phyloP scores from a whole-genome alignment of 1,139 yeast genomes.

The Yarrowia galli region DNA sequence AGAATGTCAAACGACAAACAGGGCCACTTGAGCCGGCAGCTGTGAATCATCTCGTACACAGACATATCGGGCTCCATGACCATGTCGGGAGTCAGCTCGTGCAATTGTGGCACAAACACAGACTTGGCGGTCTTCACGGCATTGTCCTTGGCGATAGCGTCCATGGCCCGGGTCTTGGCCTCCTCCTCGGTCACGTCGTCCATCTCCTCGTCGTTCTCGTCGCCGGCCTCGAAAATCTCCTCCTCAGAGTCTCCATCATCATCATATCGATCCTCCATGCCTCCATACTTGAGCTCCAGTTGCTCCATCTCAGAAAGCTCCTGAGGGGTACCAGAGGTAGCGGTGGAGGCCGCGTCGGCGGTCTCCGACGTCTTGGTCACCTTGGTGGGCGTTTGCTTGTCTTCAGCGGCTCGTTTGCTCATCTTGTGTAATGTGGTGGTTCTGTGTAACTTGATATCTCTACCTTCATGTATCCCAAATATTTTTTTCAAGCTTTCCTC shows the following conservation, averaged over 20 bases:
- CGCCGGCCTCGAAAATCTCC: slow-evolving; percentile 54
- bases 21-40: slow-evolving; percentile 96
- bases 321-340: slow-evolving; percentile 5
- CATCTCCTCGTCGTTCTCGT: slow-evolving; percentile 67
- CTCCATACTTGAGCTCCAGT: slow-evolving; percentile 57
- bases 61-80: slow-evolving; percentile 95
- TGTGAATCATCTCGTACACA: slow-evolving; percentile 95
- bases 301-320: slow-evolving; percentile 38
- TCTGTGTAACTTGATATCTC: neutral
- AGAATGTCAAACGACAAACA: slow-evolving; percentile 88
- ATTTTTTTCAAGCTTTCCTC: slow-evolving; percentile 9
- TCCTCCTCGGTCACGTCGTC: slow-evolving; percentile 56
- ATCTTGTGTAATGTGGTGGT: neutral
- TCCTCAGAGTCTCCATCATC: slow-evolving; percentile 93
- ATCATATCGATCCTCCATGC: slow-evolving; percentile 92
- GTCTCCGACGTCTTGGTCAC: slow-evolving; percentile 23
- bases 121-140: slow-evolving; percentile 47
- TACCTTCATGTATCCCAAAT: slow-evolving; percentile 1
- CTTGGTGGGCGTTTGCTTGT: slow-evolving; percentile 14
- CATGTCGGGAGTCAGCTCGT: slow-evolving; percentile 91
- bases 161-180: slow-evolving; percentile 46
- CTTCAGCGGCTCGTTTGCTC: slow-evolving; percentile 36
- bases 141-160: slow-evolving; percentile 55
- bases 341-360: slow-evolving; percentile 11
- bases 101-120: slow-evolving; percentile 84